Evolutionary conservation across 257 asterid genomes (phyloP).

Genomic region (Ocimum tenuiflorum): DNA sequence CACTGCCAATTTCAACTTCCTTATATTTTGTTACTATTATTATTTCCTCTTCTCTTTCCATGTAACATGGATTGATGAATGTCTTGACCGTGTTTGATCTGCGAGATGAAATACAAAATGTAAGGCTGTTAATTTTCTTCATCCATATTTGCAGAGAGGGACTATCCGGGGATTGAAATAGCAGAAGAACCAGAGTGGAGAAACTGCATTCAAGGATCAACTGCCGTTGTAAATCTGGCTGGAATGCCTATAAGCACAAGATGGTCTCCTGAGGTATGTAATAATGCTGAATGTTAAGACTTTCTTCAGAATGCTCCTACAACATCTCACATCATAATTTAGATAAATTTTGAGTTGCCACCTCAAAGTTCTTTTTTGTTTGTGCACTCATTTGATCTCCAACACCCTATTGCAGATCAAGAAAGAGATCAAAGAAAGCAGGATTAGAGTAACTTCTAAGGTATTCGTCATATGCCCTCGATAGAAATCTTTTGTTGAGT

Average conservation of each 20-base stretch:
- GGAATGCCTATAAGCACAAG: constrained; percentile 86
- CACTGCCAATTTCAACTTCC: constrained; percentile 6
- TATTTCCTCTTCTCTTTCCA: background rate
- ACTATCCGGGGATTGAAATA: constrained; percentile 61
- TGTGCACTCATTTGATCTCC: constrained; percentile 10
- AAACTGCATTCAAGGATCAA: constrained; percentile 70
- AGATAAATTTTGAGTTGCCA: background rate
- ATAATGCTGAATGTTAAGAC: background rate
- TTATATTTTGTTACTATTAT: background rate
- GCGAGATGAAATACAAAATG: background rate
- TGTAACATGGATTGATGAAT: background rate
- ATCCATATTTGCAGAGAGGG: constrained; percentile 40
- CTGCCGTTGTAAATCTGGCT: constrained; percentile 91
- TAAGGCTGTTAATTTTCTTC: constrained; percentile 9
- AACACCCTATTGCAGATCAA: constrained; percentile 52
- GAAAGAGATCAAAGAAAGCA: constrained; percentile 87
- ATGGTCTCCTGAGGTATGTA: constrained; percentile 80
- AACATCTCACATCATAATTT: background rate
- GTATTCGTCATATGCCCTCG: constrained; percentile 21
- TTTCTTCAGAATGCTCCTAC: background rate
- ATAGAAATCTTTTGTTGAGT: constrained; percentile 5
- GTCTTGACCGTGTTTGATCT: background rate
- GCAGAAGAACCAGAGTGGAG: constrained; percentile 85
- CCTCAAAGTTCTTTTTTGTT: background rate
- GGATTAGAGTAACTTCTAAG: constrained; percentile 75